These are phyloP conservation scores for Clarireedia monteithiana DNA, from an alignment of 2,329 filamentous ascomycete species.

Conservation along the genomic window DNA sequence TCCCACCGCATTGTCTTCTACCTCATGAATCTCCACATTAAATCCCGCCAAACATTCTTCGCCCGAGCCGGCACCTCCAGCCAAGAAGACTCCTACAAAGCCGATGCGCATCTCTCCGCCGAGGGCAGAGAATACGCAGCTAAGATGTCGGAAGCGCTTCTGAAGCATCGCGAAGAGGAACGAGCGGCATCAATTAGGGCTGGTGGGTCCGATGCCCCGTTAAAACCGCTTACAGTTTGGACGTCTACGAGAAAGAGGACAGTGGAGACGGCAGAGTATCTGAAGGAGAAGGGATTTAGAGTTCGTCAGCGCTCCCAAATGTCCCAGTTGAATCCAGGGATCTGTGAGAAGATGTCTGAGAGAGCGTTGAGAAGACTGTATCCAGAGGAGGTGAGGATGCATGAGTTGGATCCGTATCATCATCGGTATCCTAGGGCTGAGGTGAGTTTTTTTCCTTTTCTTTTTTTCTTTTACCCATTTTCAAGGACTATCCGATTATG, in stretches of 20 bases:
- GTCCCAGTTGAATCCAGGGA: slow-evolving; percentile 93
- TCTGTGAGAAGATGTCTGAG: slow-evolving; percentile 91
- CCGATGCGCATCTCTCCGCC: slow-evolving; percentile 75
- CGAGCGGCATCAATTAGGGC: slow-evolving; percentile 59
- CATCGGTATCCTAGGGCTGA: slow-evolving; percentile 93
- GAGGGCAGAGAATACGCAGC: slow-evolving; percentile 74
- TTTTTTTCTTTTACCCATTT: not conserved
- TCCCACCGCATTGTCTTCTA: slow-evolving; percentile 98
- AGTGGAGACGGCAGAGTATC: slow-evolving; percentile 76
- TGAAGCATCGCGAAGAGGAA: slow-evolving; percentile 79
- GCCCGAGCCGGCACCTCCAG: slow-evolving; percentile 76
- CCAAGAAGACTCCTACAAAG: slow-evolving; percentile 88
- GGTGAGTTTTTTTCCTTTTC: slow-evolving; percentile 40
- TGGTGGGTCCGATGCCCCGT: slow-evolving; percentile 57
- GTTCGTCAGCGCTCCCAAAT: slow-evolving; percentile 91
- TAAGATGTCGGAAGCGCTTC: slow-evolving; percentile 77
- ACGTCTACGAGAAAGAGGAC: slow-evolving; percentile 87
- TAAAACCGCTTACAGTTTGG: slow-evolving; percentile 85
- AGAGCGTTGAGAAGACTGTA: slow-evolving; percentile 71
- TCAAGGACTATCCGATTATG: too few relatives aligned
- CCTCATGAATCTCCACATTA: slow-evolving; percentile 94
- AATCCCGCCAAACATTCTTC: slow-evolving; percentile 89
- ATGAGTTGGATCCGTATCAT: slow-evolving; percentile 92
- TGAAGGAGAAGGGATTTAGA: slow-evolving; percentile 74
- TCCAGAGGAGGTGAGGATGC: slow-evolving; percentile 85